Base-by-base conservation (phyloP, 768 basidiomycete genomes). In the Suillus luteus region DNA sequence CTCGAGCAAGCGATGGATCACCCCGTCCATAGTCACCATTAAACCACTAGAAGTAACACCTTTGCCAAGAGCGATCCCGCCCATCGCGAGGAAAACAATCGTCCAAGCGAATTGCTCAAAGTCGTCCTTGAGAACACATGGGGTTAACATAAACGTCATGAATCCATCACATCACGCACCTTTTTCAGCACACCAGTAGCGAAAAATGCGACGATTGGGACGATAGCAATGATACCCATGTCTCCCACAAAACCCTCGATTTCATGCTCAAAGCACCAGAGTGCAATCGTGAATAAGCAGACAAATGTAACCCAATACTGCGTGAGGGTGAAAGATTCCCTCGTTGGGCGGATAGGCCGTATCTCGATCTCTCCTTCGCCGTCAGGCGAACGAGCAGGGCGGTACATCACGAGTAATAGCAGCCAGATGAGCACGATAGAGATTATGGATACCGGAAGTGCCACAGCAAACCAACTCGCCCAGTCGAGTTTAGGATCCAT, bases 81-180 rank as follows among this genome's bases (percentile, higher is more conserved):
- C 96, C 97, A 98, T 99, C 5, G 95, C 94, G 64, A 96, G 83
- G 78, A 96, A 96, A 33, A 98, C 94, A 61, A 96, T 94, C 8
- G 90, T 90, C 95, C 95, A 96, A 63, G 91, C 83, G 75, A 95
- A 94, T 71, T 93, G 92, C 71, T 96, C 94, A 74, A 96, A 98
- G 76, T 97, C 95, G 64, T 94, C 93, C 93, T 95, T 72, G 19
- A 46, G 27, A 46, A 57, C 58, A 41, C 38, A 22, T 65, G 37
- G 37, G 69, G 43, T 61, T 38, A 37, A 40, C 41, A 11, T 37
- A 9, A 58, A 11, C 19, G 22, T 31, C 17, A 9, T 10, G 2
- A n/a, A 17, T 35, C 9, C 14, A 27, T 3, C 8, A 27, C 22
- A 59, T 68, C 51, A 3, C 79, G 37, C 64, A 92, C 95, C 90